A percentile compares a stretch with the other conserved stretches of the same genome.
These are phyloP conservation scores for Heteromeles arbutifolia DNA, from an alignment of 306 rosid species.

Conservation along the genomic window DNA sequence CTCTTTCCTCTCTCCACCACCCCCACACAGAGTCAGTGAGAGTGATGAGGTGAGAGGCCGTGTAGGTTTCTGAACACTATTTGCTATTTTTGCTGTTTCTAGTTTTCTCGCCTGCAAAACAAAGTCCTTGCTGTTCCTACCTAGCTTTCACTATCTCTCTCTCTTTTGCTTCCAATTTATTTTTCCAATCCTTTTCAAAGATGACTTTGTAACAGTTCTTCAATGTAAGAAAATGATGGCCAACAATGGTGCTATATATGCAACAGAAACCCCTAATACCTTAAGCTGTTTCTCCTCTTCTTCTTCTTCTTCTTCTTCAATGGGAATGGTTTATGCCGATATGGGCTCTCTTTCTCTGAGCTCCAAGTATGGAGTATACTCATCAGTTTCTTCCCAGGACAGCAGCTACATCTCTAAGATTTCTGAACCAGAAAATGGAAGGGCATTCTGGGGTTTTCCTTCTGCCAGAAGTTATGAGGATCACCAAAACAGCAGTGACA, in stretches of 20 bases:
- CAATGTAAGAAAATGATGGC: slow-evolving; percentile 39
- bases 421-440: slow-evolving; percentile 31
- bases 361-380: slow-evolving; percentile 35
- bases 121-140: slow-evolving; percentile 3
- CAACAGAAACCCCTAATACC: slow-evolving; percentile 29
- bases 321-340: slow-evolving; percentile 60
- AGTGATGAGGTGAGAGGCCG: not conserved
- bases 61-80: slow-evolving; percentile 23
- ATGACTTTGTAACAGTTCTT: slow-evolving; percentile 29
- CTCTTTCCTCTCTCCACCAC: not conserved
- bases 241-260: slow-evolving; percentile 20
- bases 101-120: slow-evolving; percentile 7
- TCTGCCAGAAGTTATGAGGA: slow-evolving; percentile 50
- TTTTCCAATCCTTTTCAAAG: slow-evolving; percentile 9
- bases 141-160: slow-evolving; percentile 6
- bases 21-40: slow-evolving; percentile 12
- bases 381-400: slow-evolving; percentile 48
- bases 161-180: slow-evolving; percentile 1
- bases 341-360: slow-evolving; percentile 62
- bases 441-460: slow-evolving; percentile 47
- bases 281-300: slow-evolving; percentile 16
- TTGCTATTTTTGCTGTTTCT: slow-evolving; percentile 29
- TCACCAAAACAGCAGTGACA: slow-evolving; percentile 23
- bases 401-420: slow-evolving; percentile 25
- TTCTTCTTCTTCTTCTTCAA: slow-evolving; percentile 19